phyloP scores from a whole-genome alignment of 2,329 filamentous ascomycete species.

The Nannizziopsis arthrosporioides region DNA sequence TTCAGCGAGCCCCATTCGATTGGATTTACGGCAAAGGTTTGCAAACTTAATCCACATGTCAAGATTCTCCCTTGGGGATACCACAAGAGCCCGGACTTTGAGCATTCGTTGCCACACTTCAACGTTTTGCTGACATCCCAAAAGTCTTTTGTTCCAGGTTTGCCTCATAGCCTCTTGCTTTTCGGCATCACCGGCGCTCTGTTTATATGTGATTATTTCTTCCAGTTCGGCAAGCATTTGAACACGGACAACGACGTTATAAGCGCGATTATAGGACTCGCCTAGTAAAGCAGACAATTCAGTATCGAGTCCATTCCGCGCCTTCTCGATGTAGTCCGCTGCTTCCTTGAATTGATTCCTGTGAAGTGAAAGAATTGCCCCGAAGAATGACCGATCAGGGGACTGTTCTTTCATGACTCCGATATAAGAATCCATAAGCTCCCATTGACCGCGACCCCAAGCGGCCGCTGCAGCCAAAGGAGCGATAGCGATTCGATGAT shows the following conservation, averaged over 20 bases:
- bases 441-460: constrained; percentile 94
- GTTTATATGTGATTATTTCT: constrained; percentile 96
- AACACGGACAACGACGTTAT: constrained; percentile 93
- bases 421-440: constrained; percentile 94
- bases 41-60: constrained; percentile 99
- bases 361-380: constrained; percentile 86
- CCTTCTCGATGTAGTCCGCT: constrained; percentile 76
- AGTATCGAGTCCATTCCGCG: constrained; percentile 84
- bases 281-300: constrained; percentile 93
- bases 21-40: constrained; percentile 93
- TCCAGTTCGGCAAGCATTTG: constrained; percentile 99
- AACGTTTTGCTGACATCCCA: constrained; percentile 91
- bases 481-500: constrained; percentile 82
- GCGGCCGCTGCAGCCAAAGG: constrained; percentile 89
- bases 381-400: constrained; percentile 93
- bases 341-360: constrained; percentile 92
- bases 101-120: constrained; percentile 99
- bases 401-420: constrained; percentile 89
- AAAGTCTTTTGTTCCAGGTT: constrained; percentile 91
- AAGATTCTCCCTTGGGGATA: constrained; percentile 83
- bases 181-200: constrained; percentile 63
- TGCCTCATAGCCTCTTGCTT: constrained; percentile 83
- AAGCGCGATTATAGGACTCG: constrained; percentile 95
- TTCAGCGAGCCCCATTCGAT: constrained; percentile 85
- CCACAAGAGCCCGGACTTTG: constrained; percentile 82